Base-by-base conservation (phyloP, 1,284 basidiomycete genomes). In the Sporisorium iseilematis-ciliati region DNA sequence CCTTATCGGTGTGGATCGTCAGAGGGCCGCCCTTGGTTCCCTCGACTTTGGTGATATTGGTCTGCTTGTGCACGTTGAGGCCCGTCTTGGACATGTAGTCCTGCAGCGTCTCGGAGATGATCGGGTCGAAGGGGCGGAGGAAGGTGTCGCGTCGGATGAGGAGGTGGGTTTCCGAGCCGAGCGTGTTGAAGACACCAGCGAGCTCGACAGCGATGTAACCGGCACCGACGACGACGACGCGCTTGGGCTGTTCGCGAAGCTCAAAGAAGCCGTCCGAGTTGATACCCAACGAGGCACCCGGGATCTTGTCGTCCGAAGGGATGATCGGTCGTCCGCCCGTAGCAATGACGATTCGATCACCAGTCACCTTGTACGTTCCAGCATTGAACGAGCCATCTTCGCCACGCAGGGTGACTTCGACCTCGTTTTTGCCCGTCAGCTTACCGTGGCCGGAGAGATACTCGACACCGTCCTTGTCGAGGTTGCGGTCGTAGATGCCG, bases 211-310 rank as follows among this genome's bases (percentile, higher is more conserved):
- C 94, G 80, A 99, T 99, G 87, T 99, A 99, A 4, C 96, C 96
- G 20, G 96, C 96, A 54, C 96, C 96, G 42, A 97, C 91, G 65
- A 99, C 92, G 2, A 92, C 95, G 33, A 97, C 95, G 62, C 94
- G 90, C 86, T 92, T 93, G 14, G 96, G 96, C 86, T 97, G 94
- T 69, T 92, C 89, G 79, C 91, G 90, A 50, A 99, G 90, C 46
- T 91, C 93, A 82, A 99, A 99, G 89, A 99, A 99, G 11, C 94
- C 95, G 86, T 99, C 97, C 21, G 94, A 97, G 86, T 91, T 88
- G 81, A 94, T 95, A 45, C 95, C 97, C 64, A 95, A 90, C 38
- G 90, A 90, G 10, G 95, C 94, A 33, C 96, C 97, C 16, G 94
- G 94, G 64, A 99, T 92, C 49, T 90, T 81, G 20, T 92, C 88